Conservation (phyloP, 2,329 filamentous ascomycete species). For the Cytospora leucostoma region DNA sequence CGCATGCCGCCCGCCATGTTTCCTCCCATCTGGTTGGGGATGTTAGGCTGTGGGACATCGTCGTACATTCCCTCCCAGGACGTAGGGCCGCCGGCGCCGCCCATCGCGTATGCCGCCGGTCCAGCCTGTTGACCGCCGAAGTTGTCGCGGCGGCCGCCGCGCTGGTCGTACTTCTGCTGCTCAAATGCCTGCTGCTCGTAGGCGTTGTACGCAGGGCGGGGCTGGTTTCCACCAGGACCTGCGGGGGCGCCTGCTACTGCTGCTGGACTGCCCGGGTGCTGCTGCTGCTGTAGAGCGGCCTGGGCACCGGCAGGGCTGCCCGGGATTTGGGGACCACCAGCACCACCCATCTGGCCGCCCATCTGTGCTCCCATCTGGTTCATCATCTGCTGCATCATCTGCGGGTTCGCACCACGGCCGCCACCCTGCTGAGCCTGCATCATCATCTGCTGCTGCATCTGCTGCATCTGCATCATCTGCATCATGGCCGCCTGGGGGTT, state of each 20-base stretch:
- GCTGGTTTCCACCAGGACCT: constrained; percentile 37
- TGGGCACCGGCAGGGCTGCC: constrained; percentile 25
- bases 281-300: constrained; percentile 39
- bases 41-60: constrained; percentile 82
- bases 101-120: constrained; percentile 39
- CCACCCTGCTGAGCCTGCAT: constrained; percentile 42
- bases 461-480: constrained; percentile 73
- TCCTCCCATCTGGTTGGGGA: constrained; percentile 36
- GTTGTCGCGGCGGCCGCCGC: constrained; percentile 35
- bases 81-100: constrained; percentile 63
- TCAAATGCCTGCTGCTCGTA: constrained; percentile 75
- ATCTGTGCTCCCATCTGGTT: constrained; percentile 44
- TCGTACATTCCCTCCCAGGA: constrained; percentile 99
- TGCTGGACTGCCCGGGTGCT: constrained; percentile 33
- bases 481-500: constrained; percentile 44
- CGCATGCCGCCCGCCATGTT: constrained; percentile 50
- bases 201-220: constrained; percentile 61
- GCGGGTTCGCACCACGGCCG: constrained; percentile 41
- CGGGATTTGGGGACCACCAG: neutral
- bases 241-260: constrained; percentile 32
- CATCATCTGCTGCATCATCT: constrained; percentile 59
- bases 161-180: constrained; percentile 74
- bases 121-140: constrained; percentile 33
- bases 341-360: constrained; percentile 23
- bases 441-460: constrained; percentile 64